Percentiles rank a stretch among this genome's conserved stretches.
Evolutionary conservation across 2,329 filamentous ascomycete genomes (phyloP).

Genomic region (Phaeophleospora eucalypticola): DNA sequence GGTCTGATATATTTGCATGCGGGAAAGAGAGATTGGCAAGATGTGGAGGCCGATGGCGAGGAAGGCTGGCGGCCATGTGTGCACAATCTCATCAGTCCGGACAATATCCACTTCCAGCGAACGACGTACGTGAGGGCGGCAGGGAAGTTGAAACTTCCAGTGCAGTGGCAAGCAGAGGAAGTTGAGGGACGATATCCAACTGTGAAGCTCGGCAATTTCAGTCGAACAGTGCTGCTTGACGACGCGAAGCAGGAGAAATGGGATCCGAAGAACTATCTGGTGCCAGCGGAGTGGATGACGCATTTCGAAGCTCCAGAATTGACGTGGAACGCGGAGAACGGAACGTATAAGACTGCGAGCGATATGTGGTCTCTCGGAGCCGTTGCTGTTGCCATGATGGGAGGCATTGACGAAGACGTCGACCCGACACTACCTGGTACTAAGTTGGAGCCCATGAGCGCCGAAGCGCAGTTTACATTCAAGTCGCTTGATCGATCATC

Average conservation of each 20-base stretch:
- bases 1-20: slow-evolving; percentile 5
- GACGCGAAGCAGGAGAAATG: background rate
- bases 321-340: background rate
- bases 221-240: slow-evolving; percentile 4
- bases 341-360: slow-evolving; percentile 2
- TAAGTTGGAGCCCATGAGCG: background rate
- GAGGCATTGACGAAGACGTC: slow-evolving; percentile 4
- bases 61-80: slow-evolving; percentile 17
- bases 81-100: slow-evolving; percentile 38
- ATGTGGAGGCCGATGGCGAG: slow-evolving; percentile 1
- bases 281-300: background rate
- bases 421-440: background rate
- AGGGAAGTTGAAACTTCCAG: background rate
- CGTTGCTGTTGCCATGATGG: slow-evolving; percentile 14
- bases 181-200: background rate
- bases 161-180: background rate
- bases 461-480: background rate
- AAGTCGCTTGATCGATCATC: background rate
- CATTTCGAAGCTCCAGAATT: slow-evolving; percentile 6
- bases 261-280: background rate
- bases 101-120: slow-evolving; percentile 28
- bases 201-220: slow-evolving; percentile 14
- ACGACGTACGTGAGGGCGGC: background rate
- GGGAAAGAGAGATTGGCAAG: background rate
- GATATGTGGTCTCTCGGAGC: slow-evolving; percentile 16